Evolutionary conservation across 176 grass and related monocot genomes (phyloP).

Genomic region (Poa annua): DNA sequence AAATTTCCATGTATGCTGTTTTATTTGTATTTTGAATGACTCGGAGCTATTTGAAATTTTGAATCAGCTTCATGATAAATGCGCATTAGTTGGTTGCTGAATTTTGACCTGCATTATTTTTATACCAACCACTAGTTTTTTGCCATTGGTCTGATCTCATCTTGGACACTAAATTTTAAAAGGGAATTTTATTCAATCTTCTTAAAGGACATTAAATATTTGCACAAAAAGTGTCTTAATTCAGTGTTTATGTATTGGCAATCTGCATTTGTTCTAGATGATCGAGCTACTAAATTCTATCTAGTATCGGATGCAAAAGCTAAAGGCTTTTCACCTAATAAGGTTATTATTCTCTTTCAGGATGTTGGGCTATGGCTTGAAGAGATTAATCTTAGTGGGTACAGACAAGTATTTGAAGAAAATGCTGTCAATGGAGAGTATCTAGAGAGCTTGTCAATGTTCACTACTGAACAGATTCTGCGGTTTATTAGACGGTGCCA

Average conservation of each 20-base stretch:
- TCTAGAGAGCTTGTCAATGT: conserved; percentile 90
- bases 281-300: not conserved
- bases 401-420: conserved; percentile 93
- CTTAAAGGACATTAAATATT: not conserved
- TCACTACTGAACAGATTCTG: conserved; percentile 96
- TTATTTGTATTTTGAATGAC: not conserved
- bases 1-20: not conserved
- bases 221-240: not conserved
- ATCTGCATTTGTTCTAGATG: conserved; percentile 1
- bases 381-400: conserved; percentile 97
- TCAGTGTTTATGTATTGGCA: not conserved
- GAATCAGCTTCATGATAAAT: not conserved
- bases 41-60: not conserved
- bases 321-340: conserved; percentile 31
- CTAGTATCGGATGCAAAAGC: not conserved
- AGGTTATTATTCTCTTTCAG: conserved; percentile 58
- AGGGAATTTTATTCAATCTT: not conserved
- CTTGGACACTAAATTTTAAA: not conserved
- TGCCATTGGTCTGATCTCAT: no score
- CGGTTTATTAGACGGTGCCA: conserved; percentile 97
- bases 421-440: conserved; percentile 95
- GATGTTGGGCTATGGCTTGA: conserved; percentile 98
- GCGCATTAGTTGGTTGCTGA: conserved; percentile 7
- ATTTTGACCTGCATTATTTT: not conserved
- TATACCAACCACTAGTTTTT: not conserved